These are phyloP conservation scores for Neurospora sp. DNA, from an alignment of 495 filamentous ascomycete species.

Conservation along the genomic window DNA sequence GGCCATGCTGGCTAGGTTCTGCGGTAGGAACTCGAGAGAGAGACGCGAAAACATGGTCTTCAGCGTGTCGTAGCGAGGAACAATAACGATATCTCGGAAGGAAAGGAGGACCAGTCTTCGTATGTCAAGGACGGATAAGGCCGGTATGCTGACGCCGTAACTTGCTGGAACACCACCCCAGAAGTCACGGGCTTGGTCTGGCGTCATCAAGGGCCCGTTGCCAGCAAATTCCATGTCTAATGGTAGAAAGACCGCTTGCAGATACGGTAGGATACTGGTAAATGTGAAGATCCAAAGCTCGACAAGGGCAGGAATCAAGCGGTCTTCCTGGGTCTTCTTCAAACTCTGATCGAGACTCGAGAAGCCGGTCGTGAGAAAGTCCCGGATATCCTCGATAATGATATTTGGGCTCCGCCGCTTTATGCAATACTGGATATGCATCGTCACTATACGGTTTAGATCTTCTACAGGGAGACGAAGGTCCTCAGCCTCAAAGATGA, in stretches of 20 bases:
- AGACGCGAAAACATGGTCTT: slow-evolving; percentile 86
- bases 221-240: slow-evolving; percentile 92
- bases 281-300: slow-evolving; percentile 92
- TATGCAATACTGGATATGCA: slow-evolving; percentile 71
- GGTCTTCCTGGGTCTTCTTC: slow-evolving; percentile 65
- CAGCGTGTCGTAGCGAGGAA: slow-evolving; percentile 75
- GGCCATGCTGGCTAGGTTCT: slow-evolving; percentile 38
- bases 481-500: slow-evolving; percentile 89
- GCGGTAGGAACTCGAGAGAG: slow-evolving; percentile 71
- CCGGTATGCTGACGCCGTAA: slow-evolving; percentile 26
- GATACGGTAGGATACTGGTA: slow-evolving; percentile 79
- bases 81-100: slow-evolving; percentile 79
- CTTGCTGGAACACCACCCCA: slow-evolving; percentile 54
- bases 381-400: slow-evolving; percentile 70
- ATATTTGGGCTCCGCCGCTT: slow-evolving; percentile 53
- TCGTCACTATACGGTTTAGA: slow-evolving; percentile 74
- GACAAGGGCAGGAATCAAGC: slow-evolving; percentile 73
- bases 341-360: slow-evolving; percentile 74
- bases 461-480: slow-evolving; percentile 86
- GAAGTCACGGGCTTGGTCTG: slow-evolving; percentile 73
- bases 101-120: slow-evolving; percentile 79
- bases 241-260: slow-evolving; percentile 92
- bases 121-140: slow-evolving; percentile 59
- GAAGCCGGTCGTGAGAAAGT: slow-evolving; percentile 75
- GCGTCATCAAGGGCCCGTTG: slow-evolving; percentile 61